These are phyloP conservation scores for Trichosporon coremiiforme DNA, from an alignment of 1,284 basidiomycete genomes.

Conservation along the genomic window DNA sequence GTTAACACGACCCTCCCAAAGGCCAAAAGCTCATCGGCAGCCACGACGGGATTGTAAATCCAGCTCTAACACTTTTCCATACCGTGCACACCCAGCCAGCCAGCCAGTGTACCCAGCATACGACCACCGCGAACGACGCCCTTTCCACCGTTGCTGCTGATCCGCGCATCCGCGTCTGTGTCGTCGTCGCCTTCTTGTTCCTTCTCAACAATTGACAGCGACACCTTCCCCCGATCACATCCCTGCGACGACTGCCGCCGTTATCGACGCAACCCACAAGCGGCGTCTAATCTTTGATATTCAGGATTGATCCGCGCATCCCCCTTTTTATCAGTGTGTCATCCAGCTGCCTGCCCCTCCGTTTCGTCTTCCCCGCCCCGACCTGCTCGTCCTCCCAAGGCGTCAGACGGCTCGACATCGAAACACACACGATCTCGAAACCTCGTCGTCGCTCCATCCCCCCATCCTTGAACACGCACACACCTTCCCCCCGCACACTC, in stretches of 20 bases:
- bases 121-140: no score
- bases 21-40: background rate
- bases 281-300: slow-evolving; percentile 20
- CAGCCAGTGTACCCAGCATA: no score
- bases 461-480: background rate
- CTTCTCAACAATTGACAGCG: background rate
- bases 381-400: no score
- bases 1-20: background rate
- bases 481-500: background rate
- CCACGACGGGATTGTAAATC: slow-evolving; percentile 12
- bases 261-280: background rate
- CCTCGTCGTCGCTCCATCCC: background rate
- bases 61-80: slow-evolving; percentile 12
- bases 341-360: background rate
- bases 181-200: background rate
- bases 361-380: background rate
- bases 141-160: no score
- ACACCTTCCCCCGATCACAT: background rate
- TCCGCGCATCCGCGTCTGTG: background rate
- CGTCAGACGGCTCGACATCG: no score
- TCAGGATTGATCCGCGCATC: background rate
- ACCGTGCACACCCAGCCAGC: background rate
- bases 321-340: slow-evolving; percentile 1
- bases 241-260: background rate
- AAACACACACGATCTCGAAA: background rate